Percentiles rank a stretch among this genome's conserved stretches.
Evolutionary conservation across 805 yeast genomes (phyloP).

Genomic region (Wickerhamiella bombiphila): DNA sequence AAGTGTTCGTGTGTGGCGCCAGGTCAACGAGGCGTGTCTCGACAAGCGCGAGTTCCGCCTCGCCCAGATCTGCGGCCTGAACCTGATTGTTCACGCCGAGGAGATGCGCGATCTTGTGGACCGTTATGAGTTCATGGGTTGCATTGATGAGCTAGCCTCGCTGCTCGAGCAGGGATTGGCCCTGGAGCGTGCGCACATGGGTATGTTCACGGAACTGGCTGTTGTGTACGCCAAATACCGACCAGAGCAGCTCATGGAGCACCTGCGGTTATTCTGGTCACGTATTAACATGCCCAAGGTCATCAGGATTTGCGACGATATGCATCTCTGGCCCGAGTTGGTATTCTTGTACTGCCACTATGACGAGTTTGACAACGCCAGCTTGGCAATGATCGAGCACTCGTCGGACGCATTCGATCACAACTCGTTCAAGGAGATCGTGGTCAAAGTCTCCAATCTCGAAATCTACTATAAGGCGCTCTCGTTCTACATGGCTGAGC

Average conservation of each 20-base stretch:
- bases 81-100: conserved; percentile 93
- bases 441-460: conserved; percentile 87
- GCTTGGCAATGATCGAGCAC: conserved; percentile 89
- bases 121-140: conserved; percentile 79
- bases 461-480: conserved; percentile 96
- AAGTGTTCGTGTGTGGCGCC: conserved; percentile 88
- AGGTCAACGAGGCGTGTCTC: conserved; percentile 92
- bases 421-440: conserved; percentile 80
- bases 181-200: conserved; percentile 98
- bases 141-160: conserved; percentile 80
- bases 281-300: conserved; percentile 96
- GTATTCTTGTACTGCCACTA: conserved; percentile 94
- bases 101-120: conserved; percentile 80
- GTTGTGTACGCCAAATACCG: conserved; percentile 77
- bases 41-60: conserved; percentile 87
- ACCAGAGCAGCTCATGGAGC: conserved; percentile 88
- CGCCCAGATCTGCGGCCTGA: conserved; percentile 97
- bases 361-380: conserved; percentile 99
- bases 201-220: conserved; percentile 96
- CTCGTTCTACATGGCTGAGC: conserved; percentile 82
- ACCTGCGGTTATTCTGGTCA: conserved; percentile 94
- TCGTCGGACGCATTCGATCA: conserved; percentile 90
- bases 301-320: conserved; percentile 79
- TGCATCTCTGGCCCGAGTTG: conserved; percentile 92
- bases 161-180: conserved; percentile 92